Evolutionary conservation across 2,329 filamentous ascomycete species (phyloP).

Genomic region (Rutstroemia sp.): DNA sequence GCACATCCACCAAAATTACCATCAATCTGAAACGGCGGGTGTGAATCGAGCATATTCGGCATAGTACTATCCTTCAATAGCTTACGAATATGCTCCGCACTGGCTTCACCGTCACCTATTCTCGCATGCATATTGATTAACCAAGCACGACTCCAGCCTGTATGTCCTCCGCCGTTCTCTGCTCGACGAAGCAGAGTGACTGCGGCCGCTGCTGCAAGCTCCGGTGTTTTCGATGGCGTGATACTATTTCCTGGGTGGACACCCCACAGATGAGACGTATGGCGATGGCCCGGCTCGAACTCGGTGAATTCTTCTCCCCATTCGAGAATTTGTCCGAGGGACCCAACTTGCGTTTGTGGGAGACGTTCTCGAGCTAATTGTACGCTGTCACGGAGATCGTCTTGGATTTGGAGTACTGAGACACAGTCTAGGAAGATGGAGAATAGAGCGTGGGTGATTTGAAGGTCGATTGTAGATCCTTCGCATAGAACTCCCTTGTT

Average conservation of each 20-base stretch:
- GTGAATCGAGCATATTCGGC: slow-evolving; percentile 38
- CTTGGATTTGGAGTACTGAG: neutral
- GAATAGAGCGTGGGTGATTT: slow-evolving; percentile 36
- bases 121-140: slow-evolving; percentile 38
- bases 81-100: slow-evolving; percentile 32
- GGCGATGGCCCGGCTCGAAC: slow-evolving; percentile 37
- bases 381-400: neutral
- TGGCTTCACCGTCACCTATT: slow-evolving; percentile 33
- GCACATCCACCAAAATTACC: slow-evolving; percentile 43
- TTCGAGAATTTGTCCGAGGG: slow-evolving; percentile 34
- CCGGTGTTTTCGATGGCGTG: slow-evolving; percentile 29
- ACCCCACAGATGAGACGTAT: slow-evolving; percentile 38
- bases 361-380: neutral
- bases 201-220: slow-evolving; percentile 25
- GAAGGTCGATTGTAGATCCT: slow-evolving; percentile 40
- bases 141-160: slow-evolving; percentile 43
- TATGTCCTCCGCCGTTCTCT: slow-evolving; percentile 36
- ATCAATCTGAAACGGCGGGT: slow-evolving; percentile 43
- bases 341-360: slow-evolving; percentile 20
- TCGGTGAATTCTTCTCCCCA: slow-evolving; percentile 34
- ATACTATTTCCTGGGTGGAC: slow-evolving; percentile 36
- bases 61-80: slow-evolving; percentile 36
- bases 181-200: slow-evolving; percentile 29
- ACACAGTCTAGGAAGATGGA: slow-evolving; percentile 22
- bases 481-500: slow-evolving; percentile 32